Evolutionary conservation across 1,284 basidiomycete genomes (phyloP), one percentile per base, ranked within the genome.

Genomic region (Ceratobasidium sp.): DNA sequence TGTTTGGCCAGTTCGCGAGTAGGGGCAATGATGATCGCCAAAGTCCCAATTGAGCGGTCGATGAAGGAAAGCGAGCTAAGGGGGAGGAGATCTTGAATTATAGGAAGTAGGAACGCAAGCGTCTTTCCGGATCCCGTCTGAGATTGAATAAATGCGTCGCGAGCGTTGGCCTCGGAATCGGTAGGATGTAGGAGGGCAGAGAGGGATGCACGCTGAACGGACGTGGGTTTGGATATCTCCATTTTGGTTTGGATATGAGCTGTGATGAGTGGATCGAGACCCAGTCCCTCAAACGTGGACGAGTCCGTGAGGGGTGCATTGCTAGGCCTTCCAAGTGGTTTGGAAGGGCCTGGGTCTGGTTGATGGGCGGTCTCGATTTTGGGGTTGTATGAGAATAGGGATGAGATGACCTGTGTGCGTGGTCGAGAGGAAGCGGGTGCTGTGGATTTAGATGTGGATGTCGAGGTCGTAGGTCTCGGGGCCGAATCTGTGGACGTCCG

Each of bases 111-210:
- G 80, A 93, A 99, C 2, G 96, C 87, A 25, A 99, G 82, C 0
- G 96, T 99, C 81, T 99, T 99, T 74, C 97, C 97, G 0, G 96
- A 98, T 70, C 97, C 97, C 0, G 97, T 99, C 78, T 99, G 96
- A 3, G 94, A 93, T 77, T 98, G 96, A 65, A 99, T 92, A 77
- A 99, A 95, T 15, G 94, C 87, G 78, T 99, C 97, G 68, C 91
- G 84, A 29, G 79, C 79, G 34, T 22, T 57, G 55, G 22, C 34
- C 38, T 80, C 80, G 53, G 79, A 74, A 0, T 83, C 78, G 1
- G 79, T 70, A 1, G 79, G 76, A 12, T 82, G 80, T 1, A 95
- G 81, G 52, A 98, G 84, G 45, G 87, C 82, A 3, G 93, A 89
- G 20, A 99, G 82, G 1, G 91, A 86, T 8, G 89, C 86, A 71